Percentiles rank a stretch among this genome's conserved stretches.
Conservation (phyloP, 176 grass and related monocot genomes). For the Carex parvula region DNA sequence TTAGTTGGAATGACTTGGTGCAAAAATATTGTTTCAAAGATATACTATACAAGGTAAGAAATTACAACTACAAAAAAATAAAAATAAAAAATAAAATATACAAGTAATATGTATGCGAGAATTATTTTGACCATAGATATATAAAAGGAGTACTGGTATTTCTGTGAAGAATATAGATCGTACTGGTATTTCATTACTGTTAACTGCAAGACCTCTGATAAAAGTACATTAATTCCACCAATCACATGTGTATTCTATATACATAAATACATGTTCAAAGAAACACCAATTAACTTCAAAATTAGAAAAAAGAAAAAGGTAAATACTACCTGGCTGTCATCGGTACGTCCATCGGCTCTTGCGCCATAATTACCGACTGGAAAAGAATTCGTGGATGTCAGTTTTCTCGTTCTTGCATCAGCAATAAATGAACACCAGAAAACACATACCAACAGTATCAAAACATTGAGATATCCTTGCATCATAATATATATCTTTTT, state of each 20-base stretch:
- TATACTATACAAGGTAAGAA: neutral
- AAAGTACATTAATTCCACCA: neutral
- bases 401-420: neutral
- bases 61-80: neutral
- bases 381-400: neutral
- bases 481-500: neutral
- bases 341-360: constrained; percentile 30
- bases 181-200: too few relatives aligned
- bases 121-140: too few relatives aligned
- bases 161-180: too few relatives aligned
- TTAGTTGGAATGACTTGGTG: neutral
- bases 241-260: neutral
- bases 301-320: neutral
- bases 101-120: too few relatives aligned
- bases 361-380: constrained; percentile 42
- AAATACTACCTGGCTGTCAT: constrained; percentile 39
- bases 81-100: too few relatives aligned
- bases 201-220: neutral
- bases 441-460: neutral
- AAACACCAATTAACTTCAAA: neutral
- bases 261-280: neutral
- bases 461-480: neutral
- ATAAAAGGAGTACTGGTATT: too few relatives aligned
- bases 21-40: neutral
- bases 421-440: neutral